Conservation (phyloP, 2,329 filamentous ascomycete species). For the Fusarium torulosum region DNA sequence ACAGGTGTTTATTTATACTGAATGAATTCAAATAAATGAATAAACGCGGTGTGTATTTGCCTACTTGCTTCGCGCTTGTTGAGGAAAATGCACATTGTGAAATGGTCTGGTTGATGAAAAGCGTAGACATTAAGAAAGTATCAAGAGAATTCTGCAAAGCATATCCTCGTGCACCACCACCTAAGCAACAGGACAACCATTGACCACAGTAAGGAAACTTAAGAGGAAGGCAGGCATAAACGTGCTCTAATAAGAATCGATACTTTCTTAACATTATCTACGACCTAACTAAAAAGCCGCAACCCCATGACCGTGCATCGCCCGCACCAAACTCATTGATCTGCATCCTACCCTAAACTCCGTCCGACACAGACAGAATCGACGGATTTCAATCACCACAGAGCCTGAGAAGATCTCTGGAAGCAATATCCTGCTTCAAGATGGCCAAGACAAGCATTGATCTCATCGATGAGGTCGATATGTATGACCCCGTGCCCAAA, state of each 20-base stretch:
- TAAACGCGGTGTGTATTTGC: too few species aligned
- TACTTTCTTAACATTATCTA: neutral
- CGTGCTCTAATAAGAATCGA: neutral
- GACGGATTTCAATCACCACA: neutral
- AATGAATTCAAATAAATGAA: neutral
- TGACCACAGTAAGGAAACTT: neutral
- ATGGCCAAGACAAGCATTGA: slow-evolving; percentile 48
- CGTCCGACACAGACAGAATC: neutral
- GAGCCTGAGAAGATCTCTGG: too few species aligned
- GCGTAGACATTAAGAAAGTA: too few species aligned
- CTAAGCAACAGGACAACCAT: neutral
- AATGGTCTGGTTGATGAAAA: too few species aligned
- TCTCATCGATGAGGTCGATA: slow-evolving; percentile 45
- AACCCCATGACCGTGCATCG: neutral
- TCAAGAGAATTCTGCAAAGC: neutral
- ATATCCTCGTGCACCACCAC: slow-evolving; percentile 17
- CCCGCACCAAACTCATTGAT: neutral
- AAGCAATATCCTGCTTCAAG: neutral
- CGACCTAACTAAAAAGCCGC: slow-evolving; percentile 24
- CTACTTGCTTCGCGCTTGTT: too few species aligned
- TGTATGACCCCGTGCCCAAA: slow-evolving; percentile 26
- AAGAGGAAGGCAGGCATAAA: neutral
- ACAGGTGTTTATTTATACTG: neutral
- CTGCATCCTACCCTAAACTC: neutral
- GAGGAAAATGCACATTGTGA: too few species aligned